Base-by-base conservation (phyloP, 75 land plant genomes). In the Chamaecyparis obtusa region DNA sequence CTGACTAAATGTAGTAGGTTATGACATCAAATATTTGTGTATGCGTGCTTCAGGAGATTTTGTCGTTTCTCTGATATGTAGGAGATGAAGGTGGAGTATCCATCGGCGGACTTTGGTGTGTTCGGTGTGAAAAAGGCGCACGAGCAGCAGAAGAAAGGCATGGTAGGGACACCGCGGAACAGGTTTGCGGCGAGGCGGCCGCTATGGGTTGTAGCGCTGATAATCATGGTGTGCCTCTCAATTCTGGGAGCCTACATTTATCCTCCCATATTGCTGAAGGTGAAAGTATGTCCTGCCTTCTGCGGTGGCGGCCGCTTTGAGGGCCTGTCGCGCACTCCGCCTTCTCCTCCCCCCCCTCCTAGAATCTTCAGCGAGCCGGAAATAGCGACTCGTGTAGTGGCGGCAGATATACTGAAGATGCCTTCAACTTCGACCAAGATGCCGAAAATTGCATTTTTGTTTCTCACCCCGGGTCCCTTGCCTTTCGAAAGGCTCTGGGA, bases 401-500 rank as follows among this genome's bases (percentile, higher is more conserved):
- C 91, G 37, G 85, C 82, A 37, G 95, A 98, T 19, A 89, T 98
- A 48, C 83, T 96, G 77, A 86, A 82, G 3, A 74, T 83, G 37
- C 92, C 93, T 10, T 48, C 85, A 64, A 54, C 19, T 37, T 67
- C 3, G 15, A 32, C 90, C 2, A 90, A 85, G 57, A 90, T 84
- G 51, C 88, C 93, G 11, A 97, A 97, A 86, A 84, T 97, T 75
- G 99, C 99, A 8, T 97, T 97, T 90, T 88, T 97, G 98, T 97
- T 96, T 89, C 79, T 97, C 81, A 93, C 95, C 35, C 91, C 91
- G 13, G 97, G 98, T 30, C 71, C 97, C 21, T 87, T 97, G 77
- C 99, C 99, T 55, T 95, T 97, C 90, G 97, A 95, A 90, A 79
- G 35, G 86, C 91, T 97, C 13, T 97, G 99, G 99, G 98, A 95